These are phyloP conservation scores for Botrytis porri DNA, from an alignment of 2,329 filamentous ascomycete genomes.

Conservation along the genomic window DNA sequence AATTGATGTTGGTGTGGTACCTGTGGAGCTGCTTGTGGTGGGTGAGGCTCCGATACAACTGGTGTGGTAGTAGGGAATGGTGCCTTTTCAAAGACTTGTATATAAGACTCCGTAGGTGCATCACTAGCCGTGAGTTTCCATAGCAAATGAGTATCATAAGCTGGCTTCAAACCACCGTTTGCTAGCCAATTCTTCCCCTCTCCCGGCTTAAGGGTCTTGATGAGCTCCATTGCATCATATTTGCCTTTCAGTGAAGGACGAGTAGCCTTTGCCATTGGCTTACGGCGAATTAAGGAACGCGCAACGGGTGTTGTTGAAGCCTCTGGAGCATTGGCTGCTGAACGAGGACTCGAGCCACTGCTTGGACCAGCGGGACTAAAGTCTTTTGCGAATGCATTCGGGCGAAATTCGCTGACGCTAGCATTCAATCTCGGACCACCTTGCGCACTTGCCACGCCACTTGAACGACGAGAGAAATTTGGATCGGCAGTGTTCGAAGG, in stretches of 20 bases:
- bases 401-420: conserved; percentile 76
- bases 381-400: conserved; percentile 73
- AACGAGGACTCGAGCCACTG: conserved; percentile 68
- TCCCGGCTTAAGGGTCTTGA: conserved; percentile 53
- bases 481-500: conserved; percentile 59
- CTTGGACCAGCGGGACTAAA: conserved; percentile 73
- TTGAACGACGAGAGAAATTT: conserved; percentile 53
- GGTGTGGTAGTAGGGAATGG: conserved; percentile 54
- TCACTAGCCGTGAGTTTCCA: conserved; percentile 75
- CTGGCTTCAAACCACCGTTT: conserved; percentile 79
- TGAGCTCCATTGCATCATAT: conserved; percentile 61
- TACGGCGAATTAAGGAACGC: conserved; percentile 63
- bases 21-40: conserved; percentile 66
- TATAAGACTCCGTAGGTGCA: conserved; percentile 70
- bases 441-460: conserved; percentile 50
- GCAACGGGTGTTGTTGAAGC: conserved; percentile 40
- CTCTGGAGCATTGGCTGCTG: conserved; percentile 42
- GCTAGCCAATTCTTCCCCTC: conserved; percentile 63
- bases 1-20: conserved; percentile 81
- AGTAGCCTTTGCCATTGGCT: conserved; percentile 60
- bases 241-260: conserved; percentile 51
- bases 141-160: conserved; percentile 79
- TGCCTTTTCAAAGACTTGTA: conserved; percentile 73
- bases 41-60: conserved; percentile 59
- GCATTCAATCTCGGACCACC: conserved; percentile 59